Percentiles rank a stretch among this genome's conserved stretches.
Conservation (phyloP, 208 protist genomes). For the Cochliopodium minus region DNA sequence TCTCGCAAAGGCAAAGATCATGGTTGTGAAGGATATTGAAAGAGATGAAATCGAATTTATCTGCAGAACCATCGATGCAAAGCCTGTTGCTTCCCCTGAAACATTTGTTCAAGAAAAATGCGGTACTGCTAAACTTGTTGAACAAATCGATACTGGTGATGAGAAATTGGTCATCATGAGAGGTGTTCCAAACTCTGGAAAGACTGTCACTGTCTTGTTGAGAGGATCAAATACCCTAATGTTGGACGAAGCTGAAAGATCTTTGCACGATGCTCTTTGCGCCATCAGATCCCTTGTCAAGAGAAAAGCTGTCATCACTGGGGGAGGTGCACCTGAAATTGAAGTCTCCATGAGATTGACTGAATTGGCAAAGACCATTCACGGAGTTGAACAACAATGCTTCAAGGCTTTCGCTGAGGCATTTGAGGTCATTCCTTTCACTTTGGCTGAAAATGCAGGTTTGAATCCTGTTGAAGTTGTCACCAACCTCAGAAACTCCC, state of each 20-base stretch:
- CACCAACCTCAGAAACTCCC: constrained; percentile 84
- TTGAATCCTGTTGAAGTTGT: constrained; percentile 91
- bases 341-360: constrained; percentile 71
- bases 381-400: constrained; percentile 69
- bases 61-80: constrained; percentile 82
- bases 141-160: constrained; percentile 59
- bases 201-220: constrained; percentile 83
- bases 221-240: constrained; percentile 85
- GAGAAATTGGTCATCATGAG: constrained; percentile 82
- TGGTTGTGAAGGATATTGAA: constrained; percentile 96
- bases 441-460: constrained; percentile 95
- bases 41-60: constrained; percentile 96
- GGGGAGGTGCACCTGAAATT: constrained; percentile 87
- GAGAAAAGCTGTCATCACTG: constrained; percentile 73
- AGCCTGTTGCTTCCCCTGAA: constrained; percentile 86
- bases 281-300: constrained; percentile 97
- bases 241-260: constrained; percentile 91
- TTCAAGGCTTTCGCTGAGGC: constrained; percentile 85
- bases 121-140: constrained; percentile 50
- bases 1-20: constrained; percentile 94
- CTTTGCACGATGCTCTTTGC: constrained; percentile 97
- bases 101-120: constrained; percentile 82
- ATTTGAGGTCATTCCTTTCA: constrained; percentile 93
- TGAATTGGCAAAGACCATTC: constrained; percentile 64
- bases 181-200: constrained; percentile 58